Conservation (phyloP, 257 asterid genomes). For the Verbena officinalis region DNA sequence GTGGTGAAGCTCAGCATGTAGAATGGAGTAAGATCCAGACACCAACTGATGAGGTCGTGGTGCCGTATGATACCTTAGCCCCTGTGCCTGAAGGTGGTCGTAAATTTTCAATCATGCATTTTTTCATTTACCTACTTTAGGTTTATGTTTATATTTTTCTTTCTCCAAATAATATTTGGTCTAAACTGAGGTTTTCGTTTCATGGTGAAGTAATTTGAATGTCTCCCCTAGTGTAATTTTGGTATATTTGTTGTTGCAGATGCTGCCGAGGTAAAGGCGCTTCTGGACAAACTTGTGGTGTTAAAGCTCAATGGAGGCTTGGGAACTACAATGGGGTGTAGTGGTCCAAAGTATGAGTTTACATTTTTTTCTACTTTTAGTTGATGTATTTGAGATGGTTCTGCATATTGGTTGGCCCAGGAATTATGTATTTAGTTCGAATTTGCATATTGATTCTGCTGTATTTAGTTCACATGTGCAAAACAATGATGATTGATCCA, state of each 20-base stretch:
- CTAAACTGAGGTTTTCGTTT: slow-evolving; percentile 11
- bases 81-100: slow-evolving; percentile 78
- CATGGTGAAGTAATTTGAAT: not conserved
- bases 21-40: slow-evolving; percentile 75
- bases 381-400: slow-evolving; percentile 30
- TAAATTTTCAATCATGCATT: not conserved
- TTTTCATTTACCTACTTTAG: not conserved
- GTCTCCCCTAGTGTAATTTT: not conserved
- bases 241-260: slow-evolving; percentile 48
- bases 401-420: not conserved
- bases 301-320: slow-evolving; percentile 98
- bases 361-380: not conserved
- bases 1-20: slow-evolving; percentile 62
- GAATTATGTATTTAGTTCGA: not conserved
- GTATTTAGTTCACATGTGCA: not conserved
- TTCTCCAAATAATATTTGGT: slow-evolving; percentile 14
- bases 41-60: slow-evolving; percentile 72
- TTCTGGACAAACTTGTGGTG: slow-evolving; percentile 92
- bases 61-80: slow-evolving; percentile 82
- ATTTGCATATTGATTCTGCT: no score
- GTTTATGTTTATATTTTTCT: not conserved
- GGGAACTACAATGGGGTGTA: slow-evolving; percentile 99
- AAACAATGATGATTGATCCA: not conserved
- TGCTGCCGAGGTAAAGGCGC: slow-evolving; percentile 65
- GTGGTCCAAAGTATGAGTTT: slow-evolving; percentile 89